Base-by-base conservation (phyloP, 352 stramenopile species). In the Pythium phragmiticola region DNA sequence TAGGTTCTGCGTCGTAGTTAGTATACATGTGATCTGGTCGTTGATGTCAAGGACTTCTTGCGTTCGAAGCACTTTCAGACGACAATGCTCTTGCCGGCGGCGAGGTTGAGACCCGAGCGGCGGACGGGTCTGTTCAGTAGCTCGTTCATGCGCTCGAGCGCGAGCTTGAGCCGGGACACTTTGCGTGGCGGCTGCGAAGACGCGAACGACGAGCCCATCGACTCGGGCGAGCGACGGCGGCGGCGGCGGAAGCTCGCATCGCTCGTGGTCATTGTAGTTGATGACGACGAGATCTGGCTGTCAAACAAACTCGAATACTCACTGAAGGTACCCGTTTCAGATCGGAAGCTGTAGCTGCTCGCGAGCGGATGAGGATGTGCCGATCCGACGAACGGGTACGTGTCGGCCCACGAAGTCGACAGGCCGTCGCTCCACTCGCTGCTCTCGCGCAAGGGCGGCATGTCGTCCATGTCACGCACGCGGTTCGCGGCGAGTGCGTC, bases 61-160 rank as follows among this genome's bases (percentile, higher is more conserved):
- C 34, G 34, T 39, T 39, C 34, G 11, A 39, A 39, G 34, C 11
- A 30, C 19, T 49, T 26, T 60, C 59, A 92, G 26, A 92, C 80
- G 57, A 90, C 77, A 58, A 92, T 92, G 70, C 77, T 89, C 68
- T 88, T 86, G 65, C 68, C 72, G 3, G 75, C 73, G 0, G 74
- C 57, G 58, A 89, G 68, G 68, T 89, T 85, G 50, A 91, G 68
- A 26, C 77, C 80, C 28, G 78, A 80, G 60, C 84, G 83, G n/a
- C 83, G 80, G 48, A 92, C 83, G 7, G 83, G 83, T 6, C 80
- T 75, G 65, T 92, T 89, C 28, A 92, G 74, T 57, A 92, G 70
- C 53, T 89, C 74, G 65, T 87, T 88, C 55, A 91, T 77, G 57
- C 80, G 80, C 65, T 85, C 75, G 55, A 91, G 61, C 37, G 79